phyloP scores from a whole-genome alignment of 2,329 filamentous ascomycete species.

The Chaetomiaceae sp. region DNA sequence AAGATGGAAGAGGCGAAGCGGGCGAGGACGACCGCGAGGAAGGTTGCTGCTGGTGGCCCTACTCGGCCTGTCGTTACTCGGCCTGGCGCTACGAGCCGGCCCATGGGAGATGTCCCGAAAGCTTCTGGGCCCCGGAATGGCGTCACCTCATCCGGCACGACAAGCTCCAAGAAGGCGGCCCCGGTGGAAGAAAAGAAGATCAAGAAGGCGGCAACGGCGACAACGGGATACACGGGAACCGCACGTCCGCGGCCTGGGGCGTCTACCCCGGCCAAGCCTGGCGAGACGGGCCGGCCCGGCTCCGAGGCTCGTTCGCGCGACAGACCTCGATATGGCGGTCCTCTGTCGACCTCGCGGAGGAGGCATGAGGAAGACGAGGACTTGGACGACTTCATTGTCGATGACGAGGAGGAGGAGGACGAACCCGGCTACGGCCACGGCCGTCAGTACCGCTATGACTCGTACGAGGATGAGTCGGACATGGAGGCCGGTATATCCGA shows the following conservation, averaged over 20 bases:
- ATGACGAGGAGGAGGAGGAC: slow-evolving; percentile 54
- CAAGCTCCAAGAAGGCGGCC: slow-evolving; percentile 22
- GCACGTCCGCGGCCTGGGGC: slow-evolving; percentile 52
- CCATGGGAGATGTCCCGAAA: slow-evolving; percentile 22
- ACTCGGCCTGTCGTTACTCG: neutral
- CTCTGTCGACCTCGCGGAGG: slow-evolving; percentile 31
- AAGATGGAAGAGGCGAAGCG: slow-evolving; percentile 39
- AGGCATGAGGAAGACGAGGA: slow-evolving; percentile 56
- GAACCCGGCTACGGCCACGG: slow-evolving; percentile 28
- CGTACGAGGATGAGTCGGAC: slow-evolving; percentile 64
- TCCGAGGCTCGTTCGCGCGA: slow-evolving; percentile 19
- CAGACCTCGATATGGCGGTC: slow-evolving; percentile 29
- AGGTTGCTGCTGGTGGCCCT: neutral
- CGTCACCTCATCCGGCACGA: neutral
- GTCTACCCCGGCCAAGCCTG: slow-evolving; percentile 27
- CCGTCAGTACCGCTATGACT: slow-evolving; percentile 43
- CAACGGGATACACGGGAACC: slow-evolving; percentile 61
- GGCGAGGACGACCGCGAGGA: slow-evolving; percentile 19
- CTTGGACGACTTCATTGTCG: slow-evolving; percentile 57
- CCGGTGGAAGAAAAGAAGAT: slow-evolving; percentile 50
- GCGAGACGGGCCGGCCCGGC: slow-evolving; percentile 14
- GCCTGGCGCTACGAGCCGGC: slow-evolving; percentile 1
- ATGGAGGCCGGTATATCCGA: slow-evolving; percentile 75
- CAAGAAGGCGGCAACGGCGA: slow-evolving; percentile 58
- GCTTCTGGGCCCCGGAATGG: slow-evolving; percentile 16